Percentiles rank a stretch among this genome's conserved stretches.
Evolutionary conservation across 129 eudicot species (phyloP).

Genomic region (Deinandra increscens): DNA sequence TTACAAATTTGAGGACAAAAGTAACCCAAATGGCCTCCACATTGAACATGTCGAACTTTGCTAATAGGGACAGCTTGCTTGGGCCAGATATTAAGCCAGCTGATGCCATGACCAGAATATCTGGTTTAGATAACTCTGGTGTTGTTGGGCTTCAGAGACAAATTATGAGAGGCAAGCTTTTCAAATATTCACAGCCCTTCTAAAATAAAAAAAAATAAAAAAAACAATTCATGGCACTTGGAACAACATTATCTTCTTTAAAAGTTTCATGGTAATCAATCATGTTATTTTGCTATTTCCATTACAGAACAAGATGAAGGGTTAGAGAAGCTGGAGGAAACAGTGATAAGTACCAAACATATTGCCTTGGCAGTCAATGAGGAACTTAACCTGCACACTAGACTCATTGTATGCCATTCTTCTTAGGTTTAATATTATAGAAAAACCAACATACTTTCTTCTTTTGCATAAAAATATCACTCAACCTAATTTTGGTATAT

Average conservation of each 20-base stretch:
- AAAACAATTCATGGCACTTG: not conserved
- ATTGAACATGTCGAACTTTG: conserved; percentile 93
- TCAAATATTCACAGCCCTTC: not conserved
- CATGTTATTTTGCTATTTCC: not conserved
- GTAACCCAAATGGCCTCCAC: conserved; percentile 88
- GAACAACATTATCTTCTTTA: not conserved
- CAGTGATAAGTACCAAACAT: conserved; percentile 88
- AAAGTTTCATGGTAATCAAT: not conserved
- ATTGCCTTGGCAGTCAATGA: conserved; percentile 95
- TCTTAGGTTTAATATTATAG: not conserved
- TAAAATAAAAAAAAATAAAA: not conserved
- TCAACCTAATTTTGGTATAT: no score
- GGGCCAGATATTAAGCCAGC: conserved; percentile 89
- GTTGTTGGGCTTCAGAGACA: conserved; percentile 88
- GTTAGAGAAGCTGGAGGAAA: conserved; percentile 88
- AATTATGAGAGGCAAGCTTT: conserved; percentile 81
- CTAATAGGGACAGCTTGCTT: conserved; percentile 90
- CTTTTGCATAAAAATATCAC: no score
- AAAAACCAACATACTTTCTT: no score
- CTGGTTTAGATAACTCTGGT: conserved; percentile 76
- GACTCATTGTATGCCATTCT: conserved; percentile 67
- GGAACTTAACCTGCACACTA: conserved; percentile 90
- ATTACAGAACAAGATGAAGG: conserved; percentile 93
- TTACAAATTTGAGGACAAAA: conserved; percentile 77
- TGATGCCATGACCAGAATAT: conserved; percentile 82